Base-by-base conservation (phyloP, 495 filamentous ascomycete species). In the Annulohypoxylon bovei region DNA sequence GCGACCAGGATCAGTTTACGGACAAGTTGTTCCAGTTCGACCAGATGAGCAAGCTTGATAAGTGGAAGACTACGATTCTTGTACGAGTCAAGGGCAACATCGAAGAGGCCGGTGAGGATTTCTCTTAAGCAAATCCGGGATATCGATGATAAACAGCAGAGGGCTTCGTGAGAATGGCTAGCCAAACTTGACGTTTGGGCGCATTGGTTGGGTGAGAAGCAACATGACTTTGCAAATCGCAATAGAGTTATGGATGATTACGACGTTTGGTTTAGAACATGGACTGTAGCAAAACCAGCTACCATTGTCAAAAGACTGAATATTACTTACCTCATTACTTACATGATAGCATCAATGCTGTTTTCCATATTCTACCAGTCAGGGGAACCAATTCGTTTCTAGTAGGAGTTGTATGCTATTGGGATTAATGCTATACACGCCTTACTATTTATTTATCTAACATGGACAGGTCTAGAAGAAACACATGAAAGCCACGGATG, bases 11-110 rank as follows among this genome's bases (percentile, higher is more conserved):
- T 62, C 82, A 79, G 33, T 98, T 95, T 69, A 88, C 89, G 9
- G 93, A 96, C 74, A 94, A 93, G 81, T 82, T 97, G 55, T 95
- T 91, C 81, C 88, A 92, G 70, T 97, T 84, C 75, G 92, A 97
- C 79, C 92, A 94, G 82, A 84, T 97, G 82, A 94, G 90, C 81
- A 92, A 93, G 82, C 81, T 97, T 74, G 93, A 97, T 75, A 93
- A 94, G 83, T 98, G 95, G 94, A 95, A 97, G 89, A 96, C 91
- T 60, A 93, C 91, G 37, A 85, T 97, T 37, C 80, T 97, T 53
- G 78, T 97, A 73, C 86, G 89, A 74, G 83, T 97, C 73, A 97
- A 97, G 88, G 89, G 88, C 74, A 84, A 81, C 55, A 94, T 96
- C 73, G 91, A 93, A 81, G 84, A 88, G 64, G 89, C 85, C 4